phyloP scores from a whole-genome alignment of 768 basidiomycete genomes.

The Kwoniella botswanensis region DNA sequence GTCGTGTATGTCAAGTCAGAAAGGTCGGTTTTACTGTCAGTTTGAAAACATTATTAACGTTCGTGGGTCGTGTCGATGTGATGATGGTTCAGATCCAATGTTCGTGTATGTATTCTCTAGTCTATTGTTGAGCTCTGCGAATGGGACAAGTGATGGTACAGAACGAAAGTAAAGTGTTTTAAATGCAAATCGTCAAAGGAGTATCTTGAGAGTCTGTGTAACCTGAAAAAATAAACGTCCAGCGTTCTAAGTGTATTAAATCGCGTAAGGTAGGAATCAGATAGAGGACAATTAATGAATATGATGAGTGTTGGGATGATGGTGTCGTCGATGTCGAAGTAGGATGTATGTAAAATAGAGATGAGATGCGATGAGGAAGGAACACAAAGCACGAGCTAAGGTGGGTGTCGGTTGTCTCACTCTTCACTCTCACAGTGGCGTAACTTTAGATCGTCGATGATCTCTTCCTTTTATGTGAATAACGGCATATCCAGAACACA shows the following conservation, averaged over 20 bases:
- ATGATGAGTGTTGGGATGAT: not conserved
- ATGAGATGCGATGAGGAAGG: not conserved
- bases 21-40: not conserved
- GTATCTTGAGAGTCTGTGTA: not conserved
- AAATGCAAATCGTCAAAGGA: not conserved
- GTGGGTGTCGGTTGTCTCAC: no score
- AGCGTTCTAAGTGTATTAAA: not conserved
- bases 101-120: not conserved
- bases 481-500: constrained; percentile 10
- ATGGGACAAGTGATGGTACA: no score
- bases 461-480: constrained; percentile 14
- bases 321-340: not conserved
- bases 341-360: not conserved
- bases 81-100: no score
- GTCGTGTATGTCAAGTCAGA: not conserved
- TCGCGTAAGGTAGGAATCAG: not conserved
- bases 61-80: not conserved
- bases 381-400: not conserved
- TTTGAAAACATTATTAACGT: not conserved
- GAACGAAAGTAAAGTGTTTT: no score
- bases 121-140: not conserved
- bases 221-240: constrained; percentile 2
- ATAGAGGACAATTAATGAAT: not conserved
- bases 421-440: not conserved
- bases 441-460: not conserved